phyloP scores from a whole-genome alignment of 352 stramenopile species.

The Pythium rhizo-oryzae region DNA sequence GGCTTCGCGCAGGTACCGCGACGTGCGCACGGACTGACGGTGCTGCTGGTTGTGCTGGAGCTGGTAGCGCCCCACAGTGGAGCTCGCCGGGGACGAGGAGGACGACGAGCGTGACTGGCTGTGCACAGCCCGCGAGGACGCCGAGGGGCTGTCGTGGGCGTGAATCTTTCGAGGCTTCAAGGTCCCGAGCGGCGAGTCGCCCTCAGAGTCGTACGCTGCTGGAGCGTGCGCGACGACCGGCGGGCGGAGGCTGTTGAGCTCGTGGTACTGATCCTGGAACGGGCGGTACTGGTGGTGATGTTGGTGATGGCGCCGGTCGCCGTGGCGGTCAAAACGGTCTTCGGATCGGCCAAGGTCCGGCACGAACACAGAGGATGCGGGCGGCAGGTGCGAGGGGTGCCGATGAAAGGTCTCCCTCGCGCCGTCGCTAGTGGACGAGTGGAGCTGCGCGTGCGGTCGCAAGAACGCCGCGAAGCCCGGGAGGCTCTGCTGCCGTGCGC shows the following conservation, averaged over 20 bases:
- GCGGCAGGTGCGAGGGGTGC: too few species aligned
- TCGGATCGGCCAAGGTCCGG: too few species aligned
- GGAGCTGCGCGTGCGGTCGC: neutral
- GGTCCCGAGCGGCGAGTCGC: neutral
- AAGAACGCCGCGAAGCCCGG: conserved; percentile 2
- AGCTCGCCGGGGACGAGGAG: neutral
- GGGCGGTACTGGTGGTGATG: neutral
- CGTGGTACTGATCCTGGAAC: neutral
- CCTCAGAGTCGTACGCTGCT: neutral
- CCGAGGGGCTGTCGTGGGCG: neutral
- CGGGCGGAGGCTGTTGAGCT: neutral
- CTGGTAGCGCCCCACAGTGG: too few species aligned
- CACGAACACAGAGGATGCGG: too few species aligned
- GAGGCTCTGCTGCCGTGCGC: neutral
- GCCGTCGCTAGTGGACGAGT: too few species aligned
- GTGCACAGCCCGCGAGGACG: neutral
- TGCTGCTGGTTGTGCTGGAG: neutral
- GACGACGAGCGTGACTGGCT: neutral
- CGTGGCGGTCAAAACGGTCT: too few species aligned
- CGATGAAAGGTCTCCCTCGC: too few species aligned
- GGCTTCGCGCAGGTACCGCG: conserved; percentile 56
- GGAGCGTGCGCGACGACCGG: neutral
- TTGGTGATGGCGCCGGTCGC: neutral
- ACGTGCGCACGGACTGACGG: too few species aligned
- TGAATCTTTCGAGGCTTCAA: neutral